Conservation (phyloP, 768 basidiomycete genomes). For the Leccinum rimulosum region DNA sequence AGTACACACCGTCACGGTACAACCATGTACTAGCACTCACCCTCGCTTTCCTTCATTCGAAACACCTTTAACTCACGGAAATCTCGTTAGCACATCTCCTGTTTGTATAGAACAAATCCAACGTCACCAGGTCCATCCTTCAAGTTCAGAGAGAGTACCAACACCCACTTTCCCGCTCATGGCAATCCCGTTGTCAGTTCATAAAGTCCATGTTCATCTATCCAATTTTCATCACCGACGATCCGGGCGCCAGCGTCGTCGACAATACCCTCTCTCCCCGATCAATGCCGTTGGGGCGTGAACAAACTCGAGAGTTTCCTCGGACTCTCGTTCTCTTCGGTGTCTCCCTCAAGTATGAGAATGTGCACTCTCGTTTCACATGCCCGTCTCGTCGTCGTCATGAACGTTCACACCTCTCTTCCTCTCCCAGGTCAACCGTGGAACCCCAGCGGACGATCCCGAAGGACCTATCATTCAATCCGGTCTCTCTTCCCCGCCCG, state of each 20-base stretch:
- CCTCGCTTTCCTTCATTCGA: not conserved
- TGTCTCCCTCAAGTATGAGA: constrained; percentile 76
- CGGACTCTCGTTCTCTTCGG: constrained; percentile 86
- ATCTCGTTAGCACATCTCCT: constrained; percentile 39
- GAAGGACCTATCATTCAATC: constrained; percentile 89
- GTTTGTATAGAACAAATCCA: constrained; percentile 2
- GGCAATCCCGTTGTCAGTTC: constrained; percentile 78
- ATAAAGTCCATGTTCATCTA: constrained; percentile 98
- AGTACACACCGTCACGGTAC: not conserved
- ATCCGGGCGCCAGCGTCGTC: constrained; percentile 76
- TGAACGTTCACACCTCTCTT: not conserved
- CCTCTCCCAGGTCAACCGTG: constrained; percentile 62
- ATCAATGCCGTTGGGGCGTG: constrained; percentile 93
- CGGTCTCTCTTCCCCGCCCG: constrained; percentile 69
- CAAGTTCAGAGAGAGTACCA: constrained; percentile 81
- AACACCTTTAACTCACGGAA: constrained; percentile 32
- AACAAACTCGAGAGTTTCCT: constrained; percentile 86
- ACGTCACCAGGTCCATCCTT: constrained; percentile 60
- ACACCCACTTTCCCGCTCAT: constrained; percentile 84
- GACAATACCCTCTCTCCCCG: constrained; percentile 70
- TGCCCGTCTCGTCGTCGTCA: not conserved
- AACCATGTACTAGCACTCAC: no score
- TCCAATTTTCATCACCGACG: constrained; percentile 98
- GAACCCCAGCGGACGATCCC: constrained; percentile 88
- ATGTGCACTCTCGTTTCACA: constrained; percentile 45